Conservation (phyloP, 345 rosid species). For the Syzygium aqueum region DNA sequence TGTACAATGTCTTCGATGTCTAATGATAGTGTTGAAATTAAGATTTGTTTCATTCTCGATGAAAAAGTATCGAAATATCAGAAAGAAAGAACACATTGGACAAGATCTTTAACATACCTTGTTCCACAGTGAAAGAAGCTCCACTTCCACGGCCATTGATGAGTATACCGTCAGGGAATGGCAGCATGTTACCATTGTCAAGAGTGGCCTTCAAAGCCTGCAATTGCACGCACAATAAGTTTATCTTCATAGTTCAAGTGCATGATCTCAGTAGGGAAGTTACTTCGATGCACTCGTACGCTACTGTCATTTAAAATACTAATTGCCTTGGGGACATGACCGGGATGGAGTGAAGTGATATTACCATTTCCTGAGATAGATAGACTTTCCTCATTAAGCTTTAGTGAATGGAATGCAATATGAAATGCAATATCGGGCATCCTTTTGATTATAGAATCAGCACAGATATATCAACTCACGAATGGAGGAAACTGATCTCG, state of each 20-base stretch:
- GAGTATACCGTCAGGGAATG: conserved; percentile 76
- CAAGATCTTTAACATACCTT: conserved; percentile 30
- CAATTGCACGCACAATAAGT: background rate
- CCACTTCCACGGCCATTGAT: conserved; percentile 85
- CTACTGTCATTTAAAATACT: background rate
- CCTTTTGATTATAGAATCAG: background rate
- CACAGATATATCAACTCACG: background rate
- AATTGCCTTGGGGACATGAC: background rate
- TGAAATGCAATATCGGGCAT: background rate
- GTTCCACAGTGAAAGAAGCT: conserved; percentile 57
- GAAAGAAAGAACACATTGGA: background rate
- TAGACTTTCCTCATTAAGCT: background rate
- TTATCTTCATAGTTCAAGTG: background rate
- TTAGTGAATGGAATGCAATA: background rate
- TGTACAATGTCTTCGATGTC: background rate
- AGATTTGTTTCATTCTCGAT: background rate
- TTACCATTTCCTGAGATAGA: no score
- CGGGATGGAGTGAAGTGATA: background rate
- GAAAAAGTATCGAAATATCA: background rate
- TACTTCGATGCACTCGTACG: background rate
- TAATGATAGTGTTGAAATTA: background rate
- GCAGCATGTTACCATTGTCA: conserved; percentile 58
- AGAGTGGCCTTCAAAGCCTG: conserved; percentile 51
- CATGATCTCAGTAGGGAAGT: background rate
- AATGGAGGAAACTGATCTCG: background rate